Conservation (phyloP, 352 stramenopile species). For the Blastocystis sp. region DNA sequence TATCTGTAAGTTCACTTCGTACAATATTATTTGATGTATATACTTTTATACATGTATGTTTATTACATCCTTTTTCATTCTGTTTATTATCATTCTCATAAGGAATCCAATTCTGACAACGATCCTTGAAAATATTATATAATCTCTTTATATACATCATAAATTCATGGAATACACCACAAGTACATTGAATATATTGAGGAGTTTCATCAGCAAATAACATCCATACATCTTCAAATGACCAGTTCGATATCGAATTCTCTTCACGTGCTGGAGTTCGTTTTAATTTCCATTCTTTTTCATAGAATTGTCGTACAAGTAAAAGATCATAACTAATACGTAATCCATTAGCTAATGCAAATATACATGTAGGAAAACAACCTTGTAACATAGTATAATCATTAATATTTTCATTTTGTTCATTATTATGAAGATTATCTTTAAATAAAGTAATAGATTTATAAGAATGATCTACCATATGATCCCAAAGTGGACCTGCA, state of each 20-base stretch:
- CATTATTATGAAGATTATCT: too few species aligned
- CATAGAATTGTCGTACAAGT: constrained; percentile 32
- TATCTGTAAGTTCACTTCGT: constrained; percentile 9
- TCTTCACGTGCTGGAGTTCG: constrained; percentile 15
- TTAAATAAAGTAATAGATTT: neutral
- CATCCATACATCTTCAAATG: constrained; percentile 35
- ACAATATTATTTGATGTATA: constrained; percentile 4
- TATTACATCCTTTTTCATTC: constrained; percentile 19
- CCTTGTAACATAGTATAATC: neutral
- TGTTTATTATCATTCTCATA: constrained; percentile 11
- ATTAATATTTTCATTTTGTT: neutral
- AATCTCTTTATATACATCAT: constrained; percentile 17
- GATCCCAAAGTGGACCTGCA: constrained; percentile 27
- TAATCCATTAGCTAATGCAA: constrained; percentile 27
- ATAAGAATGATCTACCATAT: constrained; percentile 4
- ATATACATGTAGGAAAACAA: constrained; percentile 24
- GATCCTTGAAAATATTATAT: constrained; percentile 9
- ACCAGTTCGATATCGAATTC: constrained; percentile 31
- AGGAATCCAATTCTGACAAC: constrained; percentile 13
- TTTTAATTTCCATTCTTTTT: constrained; percentile 35
- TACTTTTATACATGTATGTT: too few species aligned
- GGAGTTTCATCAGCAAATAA: constrained; percentile 27
- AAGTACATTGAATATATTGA: constrained; percentile 32
- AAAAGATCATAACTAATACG: constrained; percentile 28
- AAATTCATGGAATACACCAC: constrained; percentile 36